Percentiles rank a stretch among this genome's conserved stretches.
Evolutionary conservation across 2,329 filamentous ascomycete species (phyloP).

Genomic region (Emmonsiellopsis sp.): DNA sequence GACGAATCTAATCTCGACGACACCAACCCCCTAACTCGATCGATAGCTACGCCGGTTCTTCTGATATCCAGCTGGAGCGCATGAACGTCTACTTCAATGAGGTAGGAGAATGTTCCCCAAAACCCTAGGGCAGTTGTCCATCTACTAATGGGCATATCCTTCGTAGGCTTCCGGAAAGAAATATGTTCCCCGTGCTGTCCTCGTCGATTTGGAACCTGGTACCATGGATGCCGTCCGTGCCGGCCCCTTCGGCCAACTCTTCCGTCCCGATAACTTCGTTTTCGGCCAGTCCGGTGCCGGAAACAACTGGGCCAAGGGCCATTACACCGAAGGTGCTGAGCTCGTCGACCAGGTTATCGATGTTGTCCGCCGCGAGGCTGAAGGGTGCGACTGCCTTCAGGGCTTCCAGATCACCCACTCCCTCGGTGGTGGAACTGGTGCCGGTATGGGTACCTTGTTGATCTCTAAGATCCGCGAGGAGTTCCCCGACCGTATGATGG

Average conservation of each 20-base stretch:
- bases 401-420: constrained; percentile 99
- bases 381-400: constrained; percentile 98
- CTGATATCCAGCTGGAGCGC: constrained; percentile 97
- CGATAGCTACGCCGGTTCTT: constrained; percentile 86
- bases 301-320: constrained; percentile 99
- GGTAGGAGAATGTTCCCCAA: constrained; percentile 37
- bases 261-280: constrained; percentile 99
- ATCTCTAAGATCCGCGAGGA: constrained; percentile 99
- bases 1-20: not conserved
- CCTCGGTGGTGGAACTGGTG: constrained; percentile 98
- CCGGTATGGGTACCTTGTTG: constrained; percentile 98
- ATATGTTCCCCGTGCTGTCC: constrained; percentile 97
- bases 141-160: constrained; percentile 1
- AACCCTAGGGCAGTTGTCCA: constrained; percentile 5
- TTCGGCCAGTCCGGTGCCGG: constrained; percentile 99
- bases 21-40: constrained; percentile 16
- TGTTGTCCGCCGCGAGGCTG: constrained; percentile 96
- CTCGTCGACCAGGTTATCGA: constrained; percentile 97
- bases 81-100: constrained; percentile 99
- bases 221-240: constrained; percentile 99
- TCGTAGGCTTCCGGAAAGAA: constrained; percentile 87
- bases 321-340: constrained; percentile 99
- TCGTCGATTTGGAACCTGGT: constrained; percentile 98
- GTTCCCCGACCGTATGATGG: constrained; percentile 99
- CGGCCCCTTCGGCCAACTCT: constrained; percentile 96